A percentile compares a stretch with the other conserved stretches of the same genome.
Conservation (phyloP, 2,329 filamentous ascomycete genomes). For the Endocalyx cinctus region DNA sequence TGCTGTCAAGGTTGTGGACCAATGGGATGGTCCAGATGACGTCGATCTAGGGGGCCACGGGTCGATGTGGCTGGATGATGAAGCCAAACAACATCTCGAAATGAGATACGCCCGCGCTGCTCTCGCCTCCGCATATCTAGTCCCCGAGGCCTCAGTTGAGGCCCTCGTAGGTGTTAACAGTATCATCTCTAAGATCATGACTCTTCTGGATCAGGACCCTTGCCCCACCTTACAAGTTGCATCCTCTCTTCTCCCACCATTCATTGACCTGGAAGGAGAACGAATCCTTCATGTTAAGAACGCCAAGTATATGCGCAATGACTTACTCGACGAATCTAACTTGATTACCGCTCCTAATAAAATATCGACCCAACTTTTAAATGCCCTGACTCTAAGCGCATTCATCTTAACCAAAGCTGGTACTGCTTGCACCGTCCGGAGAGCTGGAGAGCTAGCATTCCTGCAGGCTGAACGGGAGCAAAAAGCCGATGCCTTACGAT, state of each 20-base stretch:
- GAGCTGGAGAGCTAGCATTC: slow-evolving; percentile 59
- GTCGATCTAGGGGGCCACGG: slow-evolving; percentile 61
- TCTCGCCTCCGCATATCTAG: slow-evolving; percentile 63
- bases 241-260: slow-evolving; percentile 41
- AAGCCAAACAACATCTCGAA: slow-evolving; percentile 55
- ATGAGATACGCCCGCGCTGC: slow-evolving; percentile 62
- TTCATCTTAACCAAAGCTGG: slow-evolving; percentile 50
- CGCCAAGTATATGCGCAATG: slow-evolving; percentile 41
- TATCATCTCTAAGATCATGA: slow-evolving; percentile 55
- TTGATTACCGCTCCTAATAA: slow-evolving; percentile 57
- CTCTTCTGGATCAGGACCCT: slow-evolving; percentile 56
- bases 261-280: slow-evolving; percentile 25
- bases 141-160: slow-evolving; percentile 54
- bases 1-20: slow-evolving; percentile 59
- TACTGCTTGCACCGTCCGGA: slow-evolving; percentile 45
- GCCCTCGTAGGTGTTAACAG: slow-evolving; percentile 57
- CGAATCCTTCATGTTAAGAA: slow-evolving; percentile 35
- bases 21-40: slow-evolving; percentile 71
- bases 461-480: slow-evolving; percentile 62
- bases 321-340: slow-evolving; percentile 57
- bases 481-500: slow-evolving; percentile 50
- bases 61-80: slow-evolving; percentile 54
- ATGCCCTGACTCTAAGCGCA: slow-evolving; percentile 59
- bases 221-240: slow-evolving; percentile 47
- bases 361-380: slow-evolving; percentile 53